Evolutionary conservation across 1,284 basidiomycete genomes (phyloP), one percentile per base, ranked within the genome.

Genomic region (Leccinum griseonigrum): DNA sequence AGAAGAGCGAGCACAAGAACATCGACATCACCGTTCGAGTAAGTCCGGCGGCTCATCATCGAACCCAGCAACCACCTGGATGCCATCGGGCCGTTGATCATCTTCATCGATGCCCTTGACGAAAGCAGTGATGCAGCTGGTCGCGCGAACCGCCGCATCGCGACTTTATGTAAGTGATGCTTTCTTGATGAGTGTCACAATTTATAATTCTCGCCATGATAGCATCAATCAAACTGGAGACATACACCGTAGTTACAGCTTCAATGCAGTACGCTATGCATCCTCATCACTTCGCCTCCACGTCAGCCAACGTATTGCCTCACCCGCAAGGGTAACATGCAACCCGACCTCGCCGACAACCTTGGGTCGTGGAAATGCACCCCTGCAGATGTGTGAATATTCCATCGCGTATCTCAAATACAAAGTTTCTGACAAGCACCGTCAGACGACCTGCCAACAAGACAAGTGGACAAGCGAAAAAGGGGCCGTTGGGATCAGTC

Each of bases 381-480:
- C 76, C 14, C 69, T 68, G 28, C 74, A 73, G 14, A 66, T 64
- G 51, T 73, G 22, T 22, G 77, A 32, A 84, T 75, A 66, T 74
- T 69, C 81, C 81, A 61, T 78, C 75, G 0, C 71, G 74, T 22
- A 81, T 66, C 60, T 81, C 79, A 64, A 84, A 83, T 0, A 67
- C 65, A 67, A 78, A 84, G 64, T 78, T 76, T 54, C 76, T 75
- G 58, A 83, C 74, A 13, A 84, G 69, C 4, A 81, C 78, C 0
- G 76, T 76, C 9, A 85, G 62, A 43, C 40, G 40, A 16, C 16
- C 14, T 43, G 40, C 14, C 14, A 18, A 16, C 4, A 43, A 43
- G 1, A 43, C 16, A 16, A 43, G n/a, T 34, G 32, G 32, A 34
- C 32, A 34, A 34, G 32, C 4, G 32, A 34, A 34, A 34, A 34